Evolutionary conservation across 208 protist species (phyloP).

Genomic region (Leishmania major): DNA sequence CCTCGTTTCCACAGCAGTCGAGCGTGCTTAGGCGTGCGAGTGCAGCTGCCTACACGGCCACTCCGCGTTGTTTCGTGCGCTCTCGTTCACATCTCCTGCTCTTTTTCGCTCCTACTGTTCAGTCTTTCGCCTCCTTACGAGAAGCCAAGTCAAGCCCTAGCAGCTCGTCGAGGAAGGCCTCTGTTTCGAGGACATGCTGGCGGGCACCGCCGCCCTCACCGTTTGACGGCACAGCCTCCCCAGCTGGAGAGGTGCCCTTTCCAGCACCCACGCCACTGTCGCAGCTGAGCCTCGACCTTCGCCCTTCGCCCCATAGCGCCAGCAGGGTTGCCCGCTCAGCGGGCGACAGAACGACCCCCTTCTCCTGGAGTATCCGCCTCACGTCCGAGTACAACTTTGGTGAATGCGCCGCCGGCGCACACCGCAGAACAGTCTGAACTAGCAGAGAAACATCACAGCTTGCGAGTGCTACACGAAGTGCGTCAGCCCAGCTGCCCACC

Average conservation of each 20-base stretch:
- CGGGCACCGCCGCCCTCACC: background rate
- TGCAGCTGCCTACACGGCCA: background rate
- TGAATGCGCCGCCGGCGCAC: slow-evolving; percentile 35
- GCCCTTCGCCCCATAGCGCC: slow-evolving; percentile 6
- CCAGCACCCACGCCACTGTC: background rate
- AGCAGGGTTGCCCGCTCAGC: slow-evolving; percentile 42
- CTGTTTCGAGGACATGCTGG: background rate
- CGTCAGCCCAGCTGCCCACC: slow-evolving; percentile 63
- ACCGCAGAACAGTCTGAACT: slow-evolving; percentile 26
- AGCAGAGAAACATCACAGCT: slow-evolving; percentile 43
- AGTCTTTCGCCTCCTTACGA: background rate
- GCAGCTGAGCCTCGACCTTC: background rate
- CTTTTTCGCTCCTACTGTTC: background rate
- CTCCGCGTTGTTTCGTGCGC: background rate
- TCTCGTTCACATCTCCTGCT: background rate
- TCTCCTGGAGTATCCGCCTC: slow-evolving; percentile 5
- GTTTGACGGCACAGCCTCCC: background rate
- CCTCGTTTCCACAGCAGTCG: background rate
- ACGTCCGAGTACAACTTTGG: slow-evolving; percentile 37
- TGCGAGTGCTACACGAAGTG: slow-evolving; percentile 54
- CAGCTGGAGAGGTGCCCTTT: background rate
- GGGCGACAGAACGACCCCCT: slow-evolving; percentile 27
- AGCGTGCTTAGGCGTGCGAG: background rate
- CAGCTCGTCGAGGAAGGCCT: slow-evolving; percentile 37
- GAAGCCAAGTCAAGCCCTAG: slow-evolving; percentile 20